Percentiles rank a stretch among this genome's conserved stretches.
phyloP scores from a whole-genome alignment of 2,329 filamentous ascomycete genomes.

The Fusarium verticillioides region DNA sequence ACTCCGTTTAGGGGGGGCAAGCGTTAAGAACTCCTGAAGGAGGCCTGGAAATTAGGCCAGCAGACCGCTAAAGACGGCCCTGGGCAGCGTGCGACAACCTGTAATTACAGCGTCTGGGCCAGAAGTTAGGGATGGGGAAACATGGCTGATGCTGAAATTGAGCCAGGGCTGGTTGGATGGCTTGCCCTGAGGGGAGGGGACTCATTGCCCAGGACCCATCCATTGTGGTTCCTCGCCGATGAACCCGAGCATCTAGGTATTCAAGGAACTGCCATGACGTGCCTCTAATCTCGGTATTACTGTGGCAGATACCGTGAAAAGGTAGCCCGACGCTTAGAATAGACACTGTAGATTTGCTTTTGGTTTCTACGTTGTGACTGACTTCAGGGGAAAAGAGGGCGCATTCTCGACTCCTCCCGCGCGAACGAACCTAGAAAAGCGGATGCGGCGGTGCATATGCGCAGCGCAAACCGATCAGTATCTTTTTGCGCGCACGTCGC shows the following conservation, averaged over 20 bases:
- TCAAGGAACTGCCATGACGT: constrained; percentile 17
- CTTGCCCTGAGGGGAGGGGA: constrained; percentile 37
- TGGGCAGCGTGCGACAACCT: constrained; percentile 7
- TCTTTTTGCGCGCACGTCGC: constrained; percentile 27
- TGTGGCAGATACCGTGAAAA: constrained; percentile 5
- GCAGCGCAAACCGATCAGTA: constrained; percentile 22
- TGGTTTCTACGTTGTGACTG: constrained; percentile 8
- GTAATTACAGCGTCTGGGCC: constrained; percentile 12
- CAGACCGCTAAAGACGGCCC: constrained; percentile 6
- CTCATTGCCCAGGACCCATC: constrained; percentile 27
- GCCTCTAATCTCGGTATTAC: constrained; percentile 19
- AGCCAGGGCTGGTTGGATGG: constrained; percentile 35
- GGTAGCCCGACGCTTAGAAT: constrained; percentile 1
- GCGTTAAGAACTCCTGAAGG: constrained; percentile 17
- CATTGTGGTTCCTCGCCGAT: constrained; percentile 28
- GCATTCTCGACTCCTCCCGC: constrained; percentile 32
- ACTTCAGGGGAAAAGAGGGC: constrained; percentile 28
- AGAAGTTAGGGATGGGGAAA: constrained; percentile 7
- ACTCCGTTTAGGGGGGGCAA: constrained; percentile 18
- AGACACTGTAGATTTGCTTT: not conserved
- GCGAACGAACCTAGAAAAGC: constrained; percentile 37
- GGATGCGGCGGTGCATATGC: constrained; percentile 35
- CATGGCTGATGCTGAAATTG: constrained; percentile 27
- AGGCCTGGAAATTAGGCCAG: constrained; percentile 15
- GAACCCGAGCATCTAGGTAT: constrained; percentile 22